phyloP scores from a whole-genome alignment of 2,329 filamentous ascomycete genomes.

The Elsinoe ampelina region DNA sequence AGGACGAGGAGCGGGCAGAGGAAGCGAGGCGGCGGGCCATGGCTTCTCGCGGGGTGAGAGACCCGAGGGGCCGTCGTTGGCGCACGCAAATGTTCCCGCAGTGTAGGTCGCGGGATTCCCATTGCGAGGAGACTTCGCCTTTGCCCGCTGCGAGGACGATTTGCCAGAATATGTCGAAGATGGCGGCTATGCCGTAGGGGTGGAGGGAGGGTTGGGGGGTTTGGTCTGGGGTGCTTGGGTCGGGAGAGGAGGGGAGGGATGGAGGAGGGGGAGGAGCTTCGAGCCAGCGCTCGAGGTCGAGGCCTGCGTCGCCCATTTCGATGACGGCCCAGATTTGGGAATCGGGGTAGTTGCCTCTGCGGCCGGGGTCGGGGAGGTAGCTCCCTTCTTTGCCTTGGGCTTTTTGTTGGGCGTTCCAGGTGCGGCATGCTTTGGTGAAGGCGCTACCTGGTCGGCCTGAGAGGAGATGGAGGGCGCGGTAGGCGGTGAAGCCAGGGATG shows the following conservation, averaged over 20 bases:
- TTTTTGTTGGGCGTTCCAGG: constrained; percentile 35
- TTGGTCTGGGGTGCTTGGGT: not conserved
- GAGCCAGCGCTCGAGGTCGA: constrained; percentile 41
- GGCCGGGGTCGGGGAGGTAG: constrained; percentile 48
- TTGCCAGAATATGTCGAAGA: constrained; percentile 59
- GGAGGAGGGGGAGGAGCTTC: constrained; percentile 19
- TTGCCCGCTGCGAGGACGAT: constrained; percentile 53
- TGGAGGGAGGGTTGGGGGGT: not conserved
- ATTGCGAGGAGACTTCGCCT: constrained; percentile 50
- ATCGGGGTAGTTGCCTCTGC: constrained; percentile 43
- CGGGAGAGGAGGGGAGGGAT: not conserved
- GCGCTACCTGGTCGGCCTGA: constrained; percentile 45
- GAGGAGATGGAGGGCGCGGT: constrained; percentile 49
- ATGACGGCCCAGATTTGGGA: constrained; percentile 54
- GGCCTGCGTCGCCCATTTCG: constrained; percentile 58
- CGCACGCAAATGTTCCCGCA: constrained; percentile 56
- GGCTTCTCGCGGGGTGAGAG: constrained; percentile 6
- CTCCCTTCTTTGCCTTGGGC: constrained; percentile 32
- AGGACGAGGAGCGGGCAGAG: too few species aligned
- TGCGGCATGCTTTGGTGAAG: constrained; percentile 40
- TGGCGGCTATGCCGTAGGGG: constrained; percentile 29
- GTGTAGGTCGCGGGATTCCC: constrained; percentile 59
- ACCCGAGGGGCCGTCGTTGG: not conserved
- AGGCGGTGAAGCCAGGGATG: constrained; percentile 55
- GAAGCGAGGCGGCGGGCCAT: not conserved